Percentiles rank a stretch among this genome's conserved stretches.
Conservation (phyloP, 352 stramenopile species). For the Phytopythium aichiense region DNA sequence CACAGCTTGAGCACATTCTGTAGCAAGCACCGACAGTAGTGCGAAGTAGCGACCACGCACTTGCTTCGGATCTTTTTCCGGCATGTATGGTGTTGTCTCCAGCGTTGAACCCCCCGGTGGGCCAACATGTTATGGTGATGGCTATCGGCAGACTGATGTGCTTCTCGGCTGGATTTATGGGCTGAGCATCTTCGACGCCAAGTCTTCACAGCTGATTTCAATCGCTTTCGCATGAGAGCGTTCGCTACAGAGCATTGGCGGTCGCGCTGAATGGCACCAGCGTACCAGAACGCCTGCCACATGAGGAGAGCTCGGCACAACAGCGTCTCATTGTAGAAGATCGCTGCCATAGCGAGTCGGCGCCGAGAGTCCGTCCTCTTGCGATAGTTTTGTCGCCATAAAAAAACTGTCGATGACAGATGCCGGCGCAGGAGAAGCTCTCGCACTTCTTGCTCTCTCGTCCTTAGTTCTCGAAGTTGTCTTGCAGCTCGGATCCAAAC, state of each 20-base stretch:
- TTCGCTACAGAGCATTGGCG: background rate
- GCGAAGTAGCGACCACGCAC: background rate
- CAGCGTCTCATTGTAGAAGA: slow-evolving; percentile 3
- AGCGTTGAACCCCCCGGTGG: background rate
- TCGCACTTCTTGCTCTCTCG: background rate
- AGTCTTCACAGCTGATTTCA: background rate
- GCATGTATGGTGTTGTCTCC: background rate
- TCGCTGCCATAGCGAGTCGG: background rate
- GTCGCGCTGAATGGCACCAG: background rate
- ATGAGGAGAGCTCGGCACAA: background rate
- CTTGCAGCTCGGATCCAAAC: background rate
- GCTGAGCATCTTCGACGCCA: background rate
- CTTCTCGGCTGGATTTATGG: background rate
- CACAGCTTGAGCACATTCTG: background rate
- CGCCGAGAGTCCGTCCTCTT: background rate
- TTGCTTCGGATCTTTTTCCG: slow-evolving; percentile 10
- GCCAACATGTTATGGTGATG: background rate
- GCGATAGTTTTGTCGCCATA: background rate
- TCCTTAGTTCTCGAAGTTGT: background rate
- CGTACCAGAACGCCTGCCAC: slow-evolving; percentile 1
- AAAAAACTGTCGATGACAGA: background rate
- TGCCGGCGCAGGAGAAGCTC: background rate
- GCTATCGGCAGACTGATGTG: background rate
- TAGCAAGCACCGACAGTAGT: background rate
- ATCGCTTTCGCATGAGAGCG: background rate